These are phyloP conservation scores for Glutinoglossum americanum DNA, from an alignment of 495 filamentous ascomycete species.

Conservation along the genomic window DNA sequence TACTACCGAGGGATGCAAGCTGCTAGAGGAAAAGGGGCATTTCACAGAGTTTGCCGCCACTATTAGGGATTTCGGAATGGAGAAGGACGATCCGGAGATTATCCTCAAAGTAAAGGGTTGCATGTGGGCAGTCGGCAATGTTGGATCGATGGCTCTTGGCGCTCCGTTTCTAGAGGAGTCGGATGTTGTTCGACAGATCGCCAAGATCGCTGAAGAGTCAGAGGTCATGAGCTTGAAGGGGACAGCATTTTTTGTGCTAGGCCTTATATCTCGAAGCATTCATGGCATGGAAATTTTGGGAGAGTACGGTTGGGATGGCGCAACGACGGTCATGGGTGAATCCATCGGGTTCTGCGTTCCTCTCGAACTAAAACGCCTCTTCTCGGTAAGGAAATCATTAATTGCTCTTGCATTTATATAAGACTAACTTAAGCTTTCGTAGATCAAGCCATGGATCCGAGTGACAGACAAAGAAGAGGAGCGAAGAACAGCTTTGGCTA, in stretches of 20 bases:
- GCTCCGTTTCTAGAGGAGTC: constrained; percentile 77
- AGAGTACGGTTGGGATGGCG: constrained; percentile 79
- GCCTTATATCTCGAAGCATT: constrained; percentile 74
- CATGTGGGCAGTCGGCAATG: constrained; percentile 93
- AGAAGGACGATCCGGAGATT: constrained; percentile 66
- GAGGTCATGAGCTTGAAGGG: constrained; percentile 81
- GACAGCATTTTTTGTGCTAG: constrained; percentile 89
- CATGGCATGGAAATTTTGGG: constrained; percentile 80
- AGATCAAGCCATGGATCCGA: constrained; percentile 16
- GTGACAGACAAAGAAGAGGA: background rate
- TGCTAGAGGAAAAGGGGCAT: constrained; percentile 80
- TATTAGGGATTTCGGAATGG: constrained; percentile 63
- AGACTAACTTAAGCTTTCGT: constrained; percentile 18
- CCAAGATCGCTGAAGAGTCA: constrained; percentile 67
- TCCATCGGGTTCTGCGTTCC: constrained; percentile 78
- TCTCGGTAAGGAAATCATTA: constrained; percentile 31
- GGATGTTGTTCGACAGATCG: constrained; percentile 66
- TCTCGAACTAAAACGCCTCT: constrained; percentile 49
- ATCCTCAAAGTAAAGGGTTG: constrained; percentile 92
- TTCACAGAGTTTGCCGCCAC: constrained; percentile 81
- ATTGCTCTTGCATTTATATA: constrained; percentile 16
- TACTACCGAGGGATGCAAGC: constrained; percentile 74
- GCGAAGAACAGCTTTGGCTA: constrained; percentile 6
- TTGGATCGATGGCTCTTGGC: constrained; percentile 93
- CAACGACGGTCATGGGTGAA: constrained; percentile 60